A percentile compares a stretch with the other conserved stretches of the same genome.
These are phyloP conservation scores for Hibiscus syriacus DNA, from an alignment of 345 rosid species.

Conservation along the genomic window DNA sequence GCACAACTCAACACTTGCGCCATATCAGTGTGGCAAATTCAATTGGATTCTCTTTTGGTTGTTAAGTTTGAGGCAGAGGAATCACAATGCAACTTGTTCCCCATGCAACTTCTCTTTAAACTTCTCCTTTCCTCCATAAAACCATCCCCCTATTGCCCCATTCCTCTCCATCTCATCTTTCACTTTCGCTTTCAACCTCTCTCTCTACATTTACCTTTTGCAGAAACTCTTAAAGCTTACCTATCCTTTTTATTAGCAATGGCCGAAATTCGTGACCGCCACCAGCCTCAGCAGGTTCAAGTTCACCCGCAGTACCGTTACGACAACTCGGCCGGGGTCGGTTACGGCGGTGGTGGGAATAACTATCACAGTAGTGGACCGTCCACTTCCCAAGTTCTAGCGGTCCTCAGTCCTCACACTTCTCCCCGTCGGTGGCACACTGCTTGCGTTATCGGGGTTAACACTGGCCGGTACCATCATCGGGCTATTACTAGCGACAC, in stretches of 20 bases:
- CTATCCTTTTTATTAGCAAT: conserved; percentile 10
- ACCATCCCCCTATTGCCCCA: background rate
- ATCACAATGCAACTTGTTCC: conserved; percentile 42
- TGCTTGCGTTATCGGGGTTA: conserved; percentile 58
- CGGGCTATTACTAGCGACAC: conserved; percentile 51
- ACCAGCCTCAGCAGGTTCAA: conserved; percentile 48
- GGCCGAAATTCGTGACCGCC: conserved; percentile 53
- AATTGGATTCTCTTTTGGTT: too few species aligned
- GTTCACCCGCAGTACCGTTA: conserved; percentile 46
- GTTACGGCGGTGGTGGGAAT: background rate
- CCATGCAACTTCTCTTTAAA: conserved; percentile 40
- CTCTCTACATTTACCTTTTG: too few species aligned
- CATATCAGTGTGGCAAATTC: too few species aligned
- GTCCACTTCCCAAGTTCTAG: conserved; percentile 49
- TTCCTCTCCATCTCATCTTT: background rate
- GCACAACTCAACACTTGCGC: background rate
- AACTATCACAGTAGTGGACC: conserved; percentile 30
- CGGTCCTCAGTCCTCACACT: conserved; percentile 37
- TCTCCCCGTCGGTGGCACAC: conserved; percentile 53
- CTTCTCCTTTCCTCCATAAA: conserved; percentile 16
- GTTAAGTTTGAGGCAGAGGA: background rate
- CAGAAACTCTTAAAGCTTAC: background rate
- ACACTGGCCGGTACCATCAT: conserved; percentile 57
- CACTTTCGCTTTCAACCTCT: background rate
- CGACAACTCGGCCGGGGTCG: conserved; percentile 29